These are phyloP conservation scores for Phytophthora ramorum DNA, from an alignment of 352 stramenopile species.

Conservation along the genomic window DNA sequence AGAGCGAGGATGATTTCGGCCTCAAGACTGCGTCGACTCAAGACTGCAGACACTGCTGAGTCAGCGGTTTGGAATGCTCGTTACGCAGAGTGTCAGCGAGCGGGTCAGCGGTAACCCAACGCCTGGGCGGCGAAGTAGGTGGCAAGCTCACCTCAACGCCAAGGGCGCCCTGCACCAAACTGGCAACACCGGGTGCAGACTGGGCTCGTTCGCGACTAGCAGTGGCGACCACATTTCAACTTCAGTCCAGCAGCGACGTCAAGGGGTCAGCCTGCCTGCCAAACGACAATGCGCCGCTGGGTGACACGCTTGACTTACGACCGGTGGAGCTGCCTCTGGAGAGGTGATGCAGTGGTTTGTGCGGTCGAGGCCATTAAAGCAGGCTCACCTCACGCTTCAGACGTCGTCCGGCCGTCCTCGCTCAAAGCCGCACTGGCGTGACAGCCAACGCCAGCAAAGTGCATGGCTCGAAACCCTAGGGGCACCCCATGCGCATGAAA, in stretches of 20 bases:
- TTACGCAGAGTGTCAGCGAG: constrained; percentile 5
- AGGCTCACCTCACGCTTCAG: too few species aligned
- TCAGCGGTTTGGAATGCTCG: background rate
- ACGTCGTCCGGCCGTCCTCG: constrained; percentile 2
- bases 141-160: background rate
- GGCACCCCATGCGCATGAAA: constrained; percentile 9
- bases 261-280: constrained; percentile 17
- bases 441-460: constrained; percentile 9
- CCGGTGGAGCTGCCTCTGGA: background rate
- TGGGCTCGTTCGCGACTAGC: too few species aligned
- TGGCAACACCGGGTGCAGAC: too few species aligned
- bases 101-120: background rate
- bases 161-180: background rate
- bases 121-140: constrained; percentile 7
- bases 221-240: constrained; percentile 12
- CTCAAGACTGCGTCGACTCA: background rate
- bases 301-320: constrained; percentile 16
- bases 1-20: background rate
- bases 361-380: background rate
- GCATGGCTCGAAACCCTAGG: constrained; percentile 10
- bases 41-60: background rate
- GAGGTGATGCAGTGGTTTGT: constrained; percentile 2
- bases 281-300: constrained; percentile 18
- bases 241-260: constrained; percentile 19
- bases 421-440: constrained; percentile 4